Conservation (phyloP, 768 basidiomycete genomes). For the Steccherinum ochraceum region DNA sequence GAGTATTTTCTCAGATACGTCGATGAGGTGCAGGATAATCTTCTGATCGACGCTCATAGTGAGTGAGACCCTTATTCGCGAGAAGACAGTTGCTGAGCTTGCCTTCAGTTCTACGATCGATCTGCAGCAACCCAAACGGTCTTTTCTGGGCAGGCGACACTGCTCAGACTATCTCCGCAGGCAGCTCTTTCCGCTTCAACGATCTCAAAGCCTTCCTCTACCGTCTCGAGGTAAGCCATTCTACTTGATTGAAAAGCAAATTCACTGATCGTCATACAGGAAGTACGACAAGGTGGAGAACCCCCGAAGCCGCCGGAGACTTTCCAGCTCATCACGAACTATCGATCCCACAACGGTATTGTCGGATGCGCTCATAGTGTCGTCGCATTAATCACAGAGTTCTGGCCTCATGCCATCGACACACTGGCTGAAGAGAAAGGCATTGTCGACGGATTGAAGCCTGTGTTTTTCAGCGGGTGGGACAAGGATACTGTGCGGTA, state of each 20-base stretch:
- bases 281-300: not conserved
- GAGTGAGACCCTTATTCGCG: too few species aligned
- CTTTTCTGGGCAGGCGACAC: conserved; percentile 80
- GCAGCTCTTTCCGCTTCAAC: conserved; percentile 66
- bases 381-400: conserved; percentile 22
- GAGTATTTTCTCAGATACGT: conserved; percentile 43
- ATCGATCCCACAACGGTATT: conserved; percentile 30
- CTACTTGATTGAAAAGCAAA: too few species aligned
- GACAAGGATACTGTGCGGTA: conserved; percentile 22
- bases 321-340: conserved; percentile 28
- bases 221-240: conserved; percentile 45
- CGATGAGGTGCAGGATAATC: conserved; percentile 70
- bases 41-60: conserved; percentile 60
- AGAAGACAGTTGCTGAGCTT: too few species aligned
- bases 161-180: conserved; percentile 69
- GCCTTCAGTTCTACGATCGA: conserved; percentile 47
- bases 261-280: too few species aligned
- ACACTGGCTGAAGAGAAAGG: conserved; percentile 22
- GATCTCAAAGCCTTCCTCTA: conserved; percentile 65
- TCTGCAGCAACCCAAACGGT: conserved; percentile 62
- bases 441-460: conserved; percentile 23
- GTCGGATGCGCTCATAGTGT: conserved; percentile 27
- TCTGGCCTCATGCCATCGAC: conserved; percentile 30
- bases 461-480: conserved; percentile 27
- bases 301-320: conserved; percentile 10